These are phyloP conservation scores for Zygosaccharomyces kombuchaensis DNA, from an alignment of 805 yeast genomes.

Conservation along the genomic window DNA sequence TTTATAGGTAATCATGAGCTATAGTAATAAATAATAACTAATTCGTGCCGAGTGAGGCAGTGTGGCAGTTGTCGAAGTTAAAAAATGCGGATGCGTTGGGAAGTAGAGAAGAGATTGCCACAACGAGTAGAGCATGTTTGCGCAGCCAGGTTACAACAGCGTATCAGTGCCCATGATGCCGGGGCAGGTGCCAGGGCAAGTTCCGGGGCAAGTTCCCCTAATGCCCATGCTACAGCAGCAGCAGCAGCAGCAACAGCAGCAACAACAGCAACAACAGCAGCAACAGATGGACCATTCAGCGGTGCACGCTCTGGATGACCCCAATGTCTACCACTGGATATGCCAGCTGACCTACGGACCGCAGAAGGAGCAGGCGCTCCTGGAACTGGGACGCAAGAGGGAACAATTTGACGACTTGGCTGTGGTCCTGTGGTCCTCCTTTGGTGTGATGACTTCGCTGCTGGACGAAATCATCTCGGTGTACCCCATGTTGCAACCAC, in stretches of 20 bases:
- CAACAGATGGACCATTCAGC: slow-evolving; percentile 9
- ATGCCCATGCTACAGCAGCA: slow-evolving; percentile 4
- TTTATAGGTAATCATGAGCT: background rate
- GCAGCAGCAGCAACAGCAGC: slow-evolving; percentile 7
- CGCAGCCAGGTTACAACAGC: slow-evolving; percentile 1
- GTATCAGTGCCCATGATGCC: slow-evolving; percentile 6
- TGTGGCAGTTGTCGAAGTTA: background rate
- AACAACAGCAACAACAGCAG: slow-evolving; percentile 14
- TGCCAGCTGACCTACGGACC: slow-evolving; percentile 86
- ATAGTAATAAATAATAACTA: background rate
- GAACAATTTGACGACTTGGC: slow-evolving; percentile 95
- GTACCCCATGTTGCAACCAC: slow-evolving; percentile 86
- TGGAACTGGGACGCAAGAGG: slow-evolving; percentile 89
- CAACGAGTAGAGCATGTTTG: background rate
- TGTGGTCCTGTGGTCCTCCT: slow-evolving; percentile 88
- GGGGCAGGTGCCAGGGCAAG: slow-evolving; percentile 3
- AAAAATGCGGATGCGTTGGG: no score
- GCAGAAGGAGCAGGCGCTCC: slow-evolving; percentile 84
- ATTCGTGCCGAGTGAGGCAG: background rate
- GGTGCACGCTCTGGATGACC: slow-evolving; percentile 58
- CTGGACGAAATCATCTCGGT: slow-evolving; percentile 86
- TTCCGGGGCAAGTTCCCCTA: background rate
- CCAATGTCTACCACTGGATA: slow-evolving; percentile 85
- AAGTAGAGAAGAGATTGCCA: no score
- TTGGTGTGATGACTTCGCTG: slow-evolving; percentile 91